Evolutionary conservation across 345 rosid species (phyloP), one percentile per base, ranked within the genome.

Genomic region (Lepidium aucheri): DNA sequence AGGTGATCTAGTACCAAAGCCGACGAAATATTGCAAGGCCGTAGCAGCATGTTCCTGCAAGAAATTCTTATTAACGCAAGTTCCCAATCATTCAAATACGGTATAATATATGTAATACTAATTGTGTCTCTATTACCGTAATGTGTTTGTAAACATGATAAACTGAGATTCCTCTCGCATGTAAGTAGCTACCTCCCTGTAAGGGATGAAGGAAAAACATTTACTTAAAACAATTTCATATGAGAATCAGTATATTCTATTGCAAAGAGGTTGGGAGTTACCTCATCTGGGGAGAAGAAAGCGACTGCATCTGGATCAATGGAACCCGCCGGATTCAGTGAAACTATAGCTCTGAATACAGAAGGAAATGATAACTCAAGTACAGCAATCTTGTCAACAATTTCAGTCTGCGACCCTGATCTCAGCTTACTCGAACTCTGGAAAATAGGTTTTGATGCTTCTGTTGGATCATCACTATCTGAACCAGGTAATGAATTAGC

Each of bases 241-340:
- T 15, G 18, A 65, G 35, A 69, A 40, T 32, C n/a, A 45, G 49
- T 43, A 43, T 41, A 10, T 30, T 40, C 0, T 39, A 56, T 7
- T 61, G 43, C 42, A 20, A 10, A 35, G 44, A 60, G 42, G 5
- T 30, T 55, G 33, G 55, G 53, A 50, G 51, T 78, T 82, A 90
- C 96, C 96, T 94, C 97, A 74, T 94, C 96, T 1, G 96, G 89
- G 45, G 99, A 94, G 83, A 90, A 94, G 86, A 94, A 90, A 6
- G 96, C 95, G 54, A 86, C 90, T 7, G 97, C 87, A 85, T 90
- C 96, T 8, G 97, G 96, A 53, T 90, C 88, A 39, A 77, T 69
- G 40, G 95, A 86, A 82, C 96, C 97, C 51, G 90, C 96, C 20
- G 99, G 99, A 82, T 88, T 92, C 77, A 94, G 74, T 3, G 96